Base-by-base conservation (phyloP, 768 basidiomycete species). In the Kwoniella sp. region DNA sequence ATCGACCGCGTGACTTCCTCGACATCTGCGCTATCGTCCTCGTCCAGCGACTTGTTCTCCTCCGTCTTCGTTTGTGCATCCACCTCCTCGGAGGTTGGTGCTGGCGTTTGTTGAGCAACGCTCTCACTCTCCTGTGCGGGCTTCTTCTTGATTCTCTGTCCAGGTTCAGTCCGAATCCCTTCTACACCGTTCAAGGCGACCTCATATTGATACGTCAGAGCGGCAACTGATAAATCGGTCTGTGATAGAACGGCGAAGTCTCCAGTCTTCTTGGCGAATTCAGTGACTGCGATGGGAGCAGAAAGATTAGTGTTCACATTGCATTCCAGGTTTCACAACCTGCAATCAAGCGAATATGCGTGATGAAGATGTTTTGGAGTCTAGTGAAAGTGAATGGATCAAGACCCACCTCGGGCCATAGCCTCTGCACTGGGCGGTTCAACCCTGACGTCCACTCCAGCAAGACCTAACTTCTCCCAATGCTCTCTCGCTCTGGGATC, bases 261-360 rank as follows among this genome's bases (percentile, higher is more conserved):
- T 78, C 96, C 96, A 0, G 95, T 95, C 84, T 91, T 91, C 84
- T 93, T 95, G 2, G 96, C 92, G 81, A 88, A 89, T 67, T 89
- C 89, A 61, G 90, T 91, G 3, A 95, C 96, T 97, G 76, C 25
- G n/a, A n/a, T n/a, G 41, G 15, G 41, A 9, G 20, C 7, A 5
- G 34, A n/a, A 15, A 29, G 28, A 53, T 53, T 53, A 25, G 26
- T 4, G 13, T 53, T 53, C 17, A 4, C 20, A 11, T 22, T 48
- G 11, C 34, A 34, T n/a, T n/a, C n/a, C n/a, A n/a, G n/a, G n/a
- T n/a, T n/a, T n/a, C n/a, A n/a, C n/a, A n/a, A n/a, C n/a, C n/a
- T n/a, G n/a, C n/a, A 34, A 34, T 34, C 34, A 34, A 34, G 34
- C 34, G 34, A n/a, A n/a, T n/a, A n/a, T n/a, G n/a, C n/a, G n/a